These are phyloP conservation scores for Mrakia blollopis DNA, from an alignment of 768 basidiomycete species.

Conservation along the genomic window DNA sequence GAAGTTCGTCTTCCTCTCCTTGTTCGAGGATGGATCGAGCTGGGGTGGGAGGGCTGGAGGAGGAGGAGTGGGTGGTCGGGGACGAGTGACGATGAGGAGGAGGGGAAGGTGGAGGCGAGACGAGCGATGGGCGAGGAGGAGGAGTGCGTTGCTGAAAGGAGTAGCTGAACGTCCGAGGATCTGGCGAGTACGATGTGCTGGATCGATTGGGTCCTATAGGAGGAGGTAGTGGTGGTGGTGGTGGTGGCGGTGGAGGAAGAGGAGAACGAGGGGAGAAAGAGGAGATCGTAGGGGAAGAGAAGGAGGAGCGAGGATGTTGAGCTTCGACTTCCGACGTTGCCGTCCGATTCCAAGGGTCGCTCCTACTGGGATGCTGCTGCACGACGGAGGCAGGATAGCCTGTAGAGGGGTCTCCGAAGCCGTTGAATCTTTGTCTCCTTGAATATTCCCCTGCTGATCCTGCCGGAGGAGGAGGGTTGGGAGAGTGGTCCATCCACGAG, in stretches of 20 bases:
- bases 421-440: not conserved
- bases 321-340: not conserved
- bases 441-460: not conserved
- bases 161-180: not conserved
- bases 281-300: too few species aligned
- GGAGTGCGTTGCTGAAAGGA: not conserved
- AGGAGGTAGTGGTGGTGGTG: not conserved
- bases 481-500: too few species aligned
- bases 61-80: not conserved
- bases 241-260: not conserved
- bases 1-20: slow-evolving; percentile 1
- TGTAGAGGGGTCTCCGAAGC: not conserved
- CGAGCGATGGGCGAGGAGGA: not conserved
- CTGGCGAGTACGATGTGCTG: not conserved
- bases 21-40: not conserved
- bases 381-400: not conserved
- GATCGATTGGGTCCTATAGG: not conserved
- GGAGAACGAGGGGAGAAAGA: not conserved
- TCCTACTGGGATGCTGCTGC: not conserved
- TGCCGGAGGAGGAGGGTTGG: too few species aligned
- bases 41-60: not conserved
- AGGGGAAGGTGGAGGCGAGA: not conserved
- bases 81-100: not conserved
- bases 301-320: too few species aligned
- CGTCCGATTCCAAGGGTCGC: not conserved